Evolutionary conservation across 1,139 yeast genomes (phyloP).

Genomic region (Pichia sp.): DNA sequence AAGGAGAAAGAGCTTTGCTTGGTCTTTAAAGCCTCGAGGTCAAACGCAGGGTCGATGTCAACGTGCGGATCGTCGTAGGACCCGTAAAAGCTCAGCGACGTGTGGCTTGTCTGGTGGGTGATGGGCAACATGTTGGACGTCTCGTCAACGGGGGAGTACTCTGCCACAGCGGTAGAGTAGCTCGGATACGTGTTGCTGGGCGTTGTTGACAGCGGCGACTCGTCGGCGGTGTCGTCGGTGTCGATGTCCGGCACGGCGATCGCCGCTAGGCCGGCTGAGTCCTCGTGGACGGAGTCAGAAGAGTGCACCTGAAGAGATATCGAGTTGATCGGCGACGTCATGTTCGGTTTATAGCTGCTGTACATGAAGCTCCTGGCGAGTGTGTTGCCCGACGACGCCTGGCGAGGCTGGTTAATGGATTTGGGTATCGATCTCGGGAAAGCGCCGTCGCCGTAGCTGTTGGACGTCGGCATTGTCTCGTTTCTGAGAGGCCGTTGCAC

Average conservation of each 20-base stretch:
- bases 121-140: background rate
- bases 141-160: background rate
- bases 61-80: constrained; percentile 9
- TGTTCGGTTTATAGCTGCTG: constrained; percentile 27
- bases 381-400: constrained; percentile 21
- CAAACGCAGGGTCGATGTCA: background rate
- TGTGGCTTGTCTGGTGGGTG: constrained; percentile 1
- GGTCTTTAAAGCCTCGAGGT: constrained; percentile 10
- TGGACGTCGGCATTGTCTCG: constrained; percentile 2
- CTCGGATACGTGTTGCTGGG: background rate
- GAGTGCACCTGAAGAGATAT: constrained; percentile 37
- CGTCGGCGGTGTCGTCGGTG: constrained; percentile 9
- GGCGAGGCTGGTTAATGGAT: constrained; percentile 12
- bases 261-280: constrained; percentile 58
- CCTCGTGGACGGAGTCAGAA: constrained; percentile 53
- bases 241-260: constrained; percentile 49
- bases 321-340: constrained; percentile 22
- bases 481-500: no score
- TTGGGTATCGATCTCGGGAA: constrained; percentile 9
- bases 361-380: constrained; percentile 31
- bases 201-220: background rate
- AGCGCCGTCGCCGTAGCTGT: background rate
- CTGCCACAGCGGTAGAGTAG: background rate
- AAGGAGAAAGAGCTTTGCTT: constrained; percentile 1
- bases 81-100: background rate